Evolutionary conservation across 2,329 filamentous ascomycete genomes (phyloP), one percentile per base, ranked within the genome.

Genomic region (Colletotrichum horii): DNA sequence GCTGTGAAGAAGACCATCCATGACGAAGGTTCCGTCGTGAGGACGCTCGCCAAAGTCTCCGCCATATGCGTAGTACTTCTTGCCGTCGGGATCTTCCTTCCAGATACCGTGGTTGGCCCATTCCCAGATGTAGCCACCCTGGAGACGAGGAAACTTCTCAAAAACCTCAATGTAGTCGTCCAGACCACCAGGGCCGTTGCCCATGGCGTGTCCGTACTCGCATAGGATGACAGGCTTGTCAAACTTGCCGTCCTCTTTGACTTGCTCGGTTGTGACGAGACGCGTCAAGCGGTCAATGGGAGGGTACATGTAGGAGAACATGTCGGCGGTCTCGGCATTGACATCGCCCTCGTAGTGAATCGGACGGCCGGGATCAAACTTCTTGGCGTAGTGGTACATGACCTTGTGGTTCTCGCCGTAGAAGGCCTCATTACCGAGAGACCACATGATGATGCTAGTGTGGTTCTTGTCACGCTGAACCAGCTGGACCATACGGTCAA

Each of bases 401-500:
- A 90, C 91, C 61, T 87, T 87, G 79, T 93, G 92, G 79, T 95
- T 95, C 11, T 86, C 84, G 1, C 93, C 93, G 79, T 94, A 94
- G 80, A 94, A 95, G 0, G 93, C 90, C 80, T 95, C 93, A 79
- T 95, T 95, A 0, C 93, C 94, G 0, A 95, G 85, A 62, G 91
- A 93, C 94, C 94, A 95, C 56, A 94, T 90, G 65, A 95, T 91
- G 66, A 95, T 87, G n/a, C 89, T 92, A 0, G 93, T 83, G 78
- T 94, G 92, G 74, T 95, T 93, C 83, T 94, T 94, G 82, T 95
- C 93, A 19, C 94, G 88, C 79, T 92, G 88, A 0, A 95, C 87
- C 71, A 95, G 83, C 70, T 93, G 91, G 36, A 87, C 83, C 72
- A 92, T 91, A 4, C 94, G 90, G 81, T 95, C 93, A 2, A 95